Evolutionary conservation across 2,329 filamentous ascomycete species (phyloP).

Genomic region (Penicillium palitans): DNA sequence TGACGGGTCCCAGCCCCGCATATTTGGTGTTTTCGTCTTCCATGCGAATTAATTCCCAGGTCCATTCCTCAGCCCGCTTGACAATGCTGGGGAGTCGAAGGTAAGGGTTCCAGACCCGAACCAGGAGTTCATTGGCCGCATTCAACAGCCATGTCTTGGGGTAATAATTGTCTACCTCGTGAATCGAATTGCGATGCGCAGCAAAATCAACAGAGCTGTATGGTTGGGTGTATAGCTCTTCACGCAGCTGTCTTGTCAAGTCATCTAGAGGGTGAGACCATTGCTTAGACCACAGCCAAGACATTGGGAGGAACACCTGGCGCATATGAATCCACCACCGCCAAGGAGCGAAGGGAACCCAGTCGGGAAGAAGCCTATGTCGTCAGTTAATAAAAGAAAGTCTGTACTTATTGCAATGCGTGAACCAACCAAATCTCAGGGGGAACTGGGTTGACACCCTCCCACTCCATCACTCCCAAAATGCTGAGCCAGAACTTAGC

Average conservation of each 20-base stretch:
- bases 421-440: conserved; percentile 76
- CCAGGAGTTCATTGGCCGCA: conserved; percentile 72
- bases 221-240: conserved; percentile 80
- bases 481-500: conserved; percentile 93
- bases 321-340: conserved; percentile 98
- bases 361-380: conserved; percentile 72
- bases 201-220: conserved; percentile 77
- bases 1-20: conserved; percentile 83
- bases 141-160: conserved; percentile 86
- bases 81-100: conserved; percentile 67
- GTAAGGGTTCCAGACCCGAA: conserved; percentile 77
- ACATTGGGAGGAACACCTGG: conserved; percentile 93
- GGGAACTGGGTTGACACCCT: conserved; percentile 90
- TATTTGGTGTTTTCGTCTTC: conserved; percentile 94
- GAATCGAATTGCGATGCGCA: conserved; percentile 78
- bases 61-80: conserved; percentile 74
- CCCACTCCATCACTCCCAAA: conserved; percentile 81
- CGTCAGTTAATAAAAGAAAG: conserved; percentile 12
- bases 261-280: conserved; percentile 77
- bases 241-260: conserved; percentile 68
- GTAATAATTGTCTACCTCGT: conserved; percentile 81
- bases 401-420: background rate
- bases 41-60: conserved; percentile 78
- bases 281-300: conserved; percentile 79
- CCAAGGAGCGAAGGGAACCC: conserved; percentile 87